Conservation (phyloP, 768 basidiomycete species). For the Suillus spraguei region DNA sequence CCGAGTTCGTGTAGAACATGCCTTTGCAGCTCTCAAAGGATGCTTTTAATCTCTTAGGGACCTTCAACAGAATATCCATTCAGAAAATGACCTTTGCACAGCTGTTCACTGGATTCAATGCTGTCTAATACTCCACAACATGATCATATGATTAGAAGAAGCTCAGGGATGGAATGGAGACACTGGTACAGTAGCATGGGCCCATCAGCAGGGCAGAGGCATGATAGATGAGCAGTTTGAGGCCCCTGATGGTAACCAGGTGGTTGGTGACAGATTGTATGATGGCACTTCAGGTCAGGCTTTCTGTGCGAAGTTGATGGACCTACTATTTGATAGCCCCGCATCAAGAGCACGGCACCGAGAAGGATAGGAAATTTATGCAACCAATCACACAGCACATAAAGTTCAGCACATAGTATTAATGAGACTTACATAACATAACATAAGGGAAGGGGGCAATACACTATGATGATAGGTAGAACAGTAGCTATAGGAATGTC, state of each 20-base stretch:
- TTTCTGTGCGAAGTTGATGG: background rate
- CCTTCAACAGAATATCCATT: too few relatives aligned
- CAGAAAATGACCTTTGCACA: too few relatives aligned
- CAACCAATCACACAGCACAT: background rate
- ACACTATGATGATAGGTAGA: background rate
- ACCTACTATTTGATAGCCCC: background rate
- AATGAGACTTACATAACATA: too few relatives aligned
- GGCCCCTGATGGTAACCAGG: background rate
- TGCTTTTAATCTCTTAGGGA: too few relatives aligned
- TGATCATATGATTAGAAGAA: background rate
- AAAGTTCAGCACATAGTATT: background rate
- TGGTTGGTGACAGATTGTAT: background rate
- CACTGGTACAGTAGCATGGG: background rate
- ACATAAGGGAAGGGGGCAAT: too few relatives aligned
- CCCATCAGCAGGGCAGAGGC: background rate
- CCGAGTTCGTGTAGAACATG: too few relatives aligned
- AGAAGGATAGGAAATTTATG: background rate
- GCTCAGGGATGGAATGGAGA: background rate
- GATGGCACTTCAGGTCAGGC: conserved; percentile 2
- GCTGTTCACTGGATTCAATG: too few relatives aligned
- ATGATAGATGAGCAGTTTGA: background rate
- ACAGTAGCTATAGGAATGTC: background rate
- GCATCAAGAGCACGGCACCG: too few relatives aligned
- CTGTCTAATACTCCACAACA: background rate
- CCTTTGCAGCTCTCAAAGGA: too few relatives aligned